Base-by-base conservation (phyloP, 148 eudicot genomes). In the Pouteria glomerata region DNA sequence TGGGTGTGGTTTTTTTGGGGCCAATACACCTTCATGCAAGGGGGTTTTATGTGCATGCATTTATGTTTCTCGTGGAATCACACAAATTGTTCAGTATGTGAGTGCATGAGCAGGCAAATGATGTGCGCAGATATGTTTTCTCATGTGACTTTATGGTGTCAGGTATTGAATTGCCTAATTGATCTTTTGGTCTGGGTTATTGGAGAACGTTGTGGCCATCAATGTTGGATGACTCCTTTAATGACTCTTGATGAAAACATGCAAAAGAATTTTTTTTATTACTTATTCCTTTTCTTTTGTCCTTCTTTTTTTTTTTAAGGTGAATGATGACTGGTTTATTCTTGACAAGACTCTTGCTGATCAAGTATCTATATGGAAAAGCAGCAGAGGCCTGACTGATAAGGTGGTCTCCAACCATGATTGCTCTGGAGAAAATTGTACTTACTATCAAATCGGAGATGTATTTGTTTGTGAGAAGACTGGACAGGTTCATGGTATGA, bases 391-490 rank as follows among this genome's bases (percentile, higher is more conserved):
- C 70, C 86, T 95, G 70, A 72, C 77, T 74, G 98, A 90, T 83
- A 84, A 85, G 81, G 85, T 79, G 73, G 88, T 90, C 68, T 58
- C 76, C 45, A 83, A 86, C 77, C 98, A 95, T 84, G 83, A 84
- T 63, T 95, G 98, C 72, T 88, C 97, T 73, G 97, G 91, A 71
- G 91, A 88, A 79, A 82, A 77, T 29, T 95, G 98, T 74, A 81
- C 96, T 74, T 91, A 86, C 78, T 85, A 83, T 82, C 96, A 91
- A 80, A 86, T 95, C 33, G 98, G 96, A 29, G 87, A 95, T 83
- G 98, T 86, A 27, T 95, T 91, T 59, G 85, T 95, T 18, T 95
- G 98, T 83, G 98, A 95, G 74, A 86, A 86, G 83, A 95, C 98
- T 10, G 98, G 98, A 72, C 86, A 89, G 69, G 93, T 91, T 72